Evolutionary conservation across 176 grass and related monocot genomes (phyloP).

Genomic region (Avena sativa): DNA sequence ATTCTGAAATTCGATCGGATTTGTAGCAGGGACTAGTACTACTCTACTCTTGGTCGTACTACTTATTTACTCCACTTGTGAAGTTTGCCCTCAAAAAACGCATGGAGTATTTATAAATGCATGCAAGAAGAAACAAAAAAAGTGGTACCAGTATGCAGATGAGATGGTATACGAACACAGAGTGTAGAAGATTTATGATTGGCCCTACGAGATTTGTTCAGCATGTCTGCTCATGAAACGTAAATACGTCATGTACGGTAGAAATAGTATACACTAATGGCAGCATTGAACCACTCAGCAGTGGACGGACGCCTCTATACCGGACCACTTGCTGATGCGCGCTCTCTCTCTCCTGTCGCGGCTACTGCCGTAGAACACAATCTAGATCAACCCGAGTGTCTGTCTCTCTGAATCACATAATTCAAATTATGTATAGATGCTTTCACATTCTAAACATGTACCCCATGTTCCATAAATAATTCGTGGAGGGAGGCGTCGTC

Average conservation of each 20-base stretch:
- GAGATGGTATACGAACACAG: constrained; percentile 14
- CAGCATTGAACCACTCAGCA: constrained; percentile 27
- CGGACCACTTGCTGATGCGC: background rate
- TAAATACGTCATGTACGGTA: constrained; percentile 21
- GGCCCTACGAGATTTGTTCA: constrained; percentile 15
- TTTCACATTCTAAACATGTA: background rate
- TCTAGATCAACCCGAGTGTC: background rate
- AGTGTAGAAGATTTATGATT: background rate
- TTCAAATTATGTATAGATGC: background rate
- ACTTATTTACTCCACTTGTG: background rate
- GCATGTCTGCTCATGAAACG: background rate
- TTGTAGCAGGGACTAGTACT: too few species aligned
- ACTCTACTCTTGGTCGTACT: background rate
- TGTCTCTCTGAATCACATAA: background rate
- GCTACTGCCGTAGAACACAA: constrained; percentile 13
- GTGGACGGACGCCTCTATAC: background rate
- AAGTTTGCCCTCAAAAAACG: background rate
- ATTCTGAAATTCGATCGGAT: background rate
- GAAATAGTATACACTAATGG: background rate
- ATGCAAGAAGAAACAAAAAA: background rate
- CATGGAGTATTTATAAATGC: background rate
- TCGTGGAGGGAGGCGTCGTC: too few species aligned
- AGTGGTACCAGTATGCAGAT: constrained; percentile 9
- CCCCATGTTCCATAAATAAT: too few species aligned
- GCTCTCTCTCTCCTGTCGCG: background rate